Base-by-base conservation (phyloP, 441 rosid genomes). In the Erodium moschatum region DNA sequence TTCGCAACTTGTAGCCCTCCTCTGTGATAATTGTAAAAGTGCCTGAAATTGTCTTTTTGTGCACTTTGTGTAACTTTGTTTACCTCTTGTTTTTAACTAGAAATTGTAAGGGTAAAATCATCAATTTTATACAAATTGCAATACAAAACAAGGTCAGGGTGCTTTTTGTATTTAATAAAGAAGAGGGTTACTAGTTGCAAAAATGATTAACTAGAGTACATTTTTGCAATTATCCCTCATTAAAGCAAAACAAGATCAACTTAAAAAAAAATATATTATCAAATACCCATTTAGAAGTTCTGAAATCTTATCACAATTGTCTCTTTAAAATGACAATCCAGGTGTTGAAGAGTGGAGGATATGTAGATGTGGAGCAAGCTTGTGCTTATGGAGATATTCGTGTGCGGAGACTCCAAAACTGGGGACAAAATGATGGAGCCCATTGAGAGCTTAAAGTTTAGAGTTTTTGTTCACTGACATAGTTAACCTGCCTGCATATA, bases 341-440 rank as follows among this genome's bases (percentile, higher is more conserved):
- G 98, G 92, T 86, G 62, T 70, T 94, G 76, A 85, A 87, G 75
- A 81, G 77, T 46, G 81, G 74, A 80, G 92, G 89, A 40, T 79
- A 50, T 70, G 80, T 90, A 58, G 71, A 78, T 67, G 94, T 88
- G 74, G 74, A 78, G 82, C 97, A 91, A 78, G 85, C 78, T 21
- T 74, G 66, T 46, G 80, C 85, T 3, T 86, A 81, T 13, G 78
- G 79, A 9, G 88, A 86, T 78, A 82, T 94, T 71, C 64, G 82
- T 24, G 72, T 94, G 52, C 66, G 66, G 74, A 74, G 81, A 76
- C 40, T 74, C 40, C 69, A 77, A n/a, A 64, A 64, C 21, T 80
- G 83, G 84, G 82, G 73, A 18, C 72, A 48, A 31, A 67, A 48
- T 61, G 74, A 42, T 9, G 73, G 61, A 7, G 63, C 63, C 2